These are phyloP conservation scores for Whalleya microplaca DNA, from an alignment of 2,329 filamentous ascomycete genomes.

Conservation along the genomic window DNA sequence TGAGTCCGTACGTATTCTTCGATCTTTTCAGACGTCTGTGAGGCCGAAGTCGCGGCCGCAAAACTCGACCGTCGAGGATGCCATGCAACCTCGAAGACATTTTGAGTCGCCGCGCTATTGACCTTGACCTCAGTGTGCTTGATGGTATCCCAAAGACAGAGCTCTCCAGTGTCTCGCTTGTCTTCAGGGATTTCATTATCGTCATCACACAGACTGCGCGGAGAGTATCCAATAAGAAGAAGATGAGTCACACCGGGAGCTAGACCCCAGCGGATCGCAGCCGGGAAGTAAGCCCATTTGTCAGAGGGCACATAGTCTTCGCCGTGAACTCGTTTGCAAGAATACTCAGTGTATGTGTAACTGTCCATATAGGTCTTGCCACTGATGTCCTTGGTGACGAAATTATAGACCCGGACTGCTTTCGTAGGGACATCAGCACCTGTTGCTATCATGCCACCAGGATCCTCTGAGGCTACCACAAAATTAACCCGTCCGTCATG, in stretches of 20 bases:
- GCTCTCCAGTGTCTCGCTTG: constrained; percentile 60
- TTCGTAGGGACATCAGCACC: constrained; percentile 58
- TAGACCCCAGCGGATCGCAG: constrained; percentile 65
- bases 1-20: constrained; percentile 56
- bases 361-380: not conserved
- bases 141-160: constrained; percentile 61
- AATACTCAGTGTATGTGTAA: constrained; percentile 35
- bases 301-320: constrained; percentile 42
- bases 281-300: constrained; percentile 66
- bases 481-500: constrained; percentile 66
- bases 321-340: constrained; percentile 37
- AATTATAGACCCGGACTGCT: constrained; percentile 61
- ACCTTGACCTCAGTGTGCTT: constrained; percentile 50
- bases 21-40: constrained; percentile 44
- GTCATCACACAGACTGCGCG: constrained; percentile 54
- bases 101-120: constrained; percentile 55
- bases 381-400: not conserved
- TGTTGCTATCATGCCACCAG: constrained; percentile 56
- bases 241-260: constrained; percentile 50
- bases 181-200: constrained; percentile 63
- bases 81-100: constrained; percentile 69
- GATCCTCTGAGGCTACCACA: constrained; percentile 56
- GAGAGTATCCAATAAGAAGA: constrained; percentile 66
- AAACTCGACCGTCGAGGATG: constrained; percentile 60
- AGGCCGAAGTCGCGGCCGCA: constrained; percentile 60